phyloP scores from a whole-genome alignment of 768 basidiomycete genomes.

The Naematelia aurantialba region DNA sequence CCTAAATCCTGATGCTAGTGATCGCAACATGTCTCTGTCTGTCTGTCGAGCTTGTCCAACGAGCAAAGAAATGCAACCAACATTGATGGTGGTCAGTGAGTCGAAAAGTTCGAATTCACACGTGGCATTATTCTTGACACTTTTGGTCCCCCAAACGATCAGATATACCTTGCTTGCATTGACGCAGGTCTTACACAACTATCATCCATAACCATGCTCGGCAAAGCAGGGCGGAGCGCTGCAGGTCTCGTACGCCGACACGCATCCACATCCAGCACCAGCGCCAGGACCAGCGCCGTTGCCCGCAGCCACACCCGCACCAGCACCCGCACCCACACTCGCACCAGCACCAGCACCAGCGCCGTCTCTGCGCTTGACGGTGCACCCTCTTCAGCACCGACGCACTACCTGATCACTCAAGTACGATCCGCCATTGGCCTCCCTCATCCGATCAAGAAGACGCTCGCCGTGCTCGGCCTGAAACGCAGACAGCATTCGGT shows the following conservation, averaged over 20 bases:
- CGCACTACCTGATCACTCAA: conserved; percentile 87
- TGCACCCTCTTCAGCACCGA: conserved; percentile 43
- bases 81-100: too few relatives aligned
- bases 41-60: too few relatives aligned
- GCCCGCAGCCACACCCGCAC: conserved; percentile 2
- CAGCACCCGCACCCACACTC: conserved; percentile 58
- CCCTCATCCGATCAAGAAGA: conserved; percentile 65
- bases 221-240: neutral
- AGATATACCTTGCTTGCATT: too few relatives aligned
- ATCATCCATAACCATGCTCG: neutral
- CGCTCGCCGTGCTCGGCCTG: conserved; percentile 76
- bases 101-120: too few relatives aligned
- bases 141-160: too few relatives aligned
- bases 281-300: neutral
- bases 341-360: neutral
- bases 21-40: too few relatives aligned
- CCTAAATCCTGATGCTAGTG: too few relatives aligned
- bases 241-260: neutral
- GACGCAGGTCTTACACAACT: neutral
- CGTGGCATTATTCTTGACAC: too few relatives aligned
- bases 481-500: conserved; percentile 74
- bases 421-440: conserved; percentile 82
- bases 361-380: neutral
- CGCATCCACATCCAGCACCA: conserved; percentile 5
- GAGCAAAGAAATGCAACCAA: too few relatives aligned